Percentiles rank a stretch among this genome's conserved stretches.
Conservation (phyloP, 1,139 yeast genomes). For the Hansenula lynferdii region DNA sequence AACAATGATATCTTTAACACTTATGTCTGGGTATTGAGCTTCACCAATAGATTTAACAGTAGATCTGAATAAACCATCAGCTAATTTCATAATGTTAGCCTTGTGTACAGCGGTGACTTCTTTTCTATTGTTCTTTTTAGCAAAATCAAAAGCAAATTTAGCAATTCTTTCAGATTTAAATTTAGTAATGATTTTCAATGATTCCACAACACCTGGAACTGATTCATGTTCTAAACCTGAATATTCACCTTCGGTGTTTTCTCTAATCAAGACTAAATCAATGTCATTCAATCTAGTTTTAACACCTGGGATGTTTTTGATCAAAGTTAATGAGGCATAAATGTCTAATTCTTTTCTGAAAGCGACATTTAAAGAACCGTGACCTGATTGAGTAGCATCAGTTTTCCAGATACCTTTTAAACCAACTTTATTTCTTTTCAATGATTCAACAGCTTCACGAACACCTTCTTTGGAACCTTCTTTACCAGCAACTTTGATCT, state of each 20-base stretch:
- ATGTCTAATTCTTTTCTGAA: constrained; percentile 94
- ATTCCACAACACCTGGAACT: constrained; percentile 97
- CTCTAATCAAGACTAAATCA: constrained; percentile 94
- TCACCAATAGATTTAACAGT: constrained; percentile 87
- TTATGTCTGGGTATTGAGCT: constrained; percentile 80
- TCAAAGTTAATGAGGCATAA: constrained; percentile 88
- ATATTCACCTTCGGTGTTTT: constrained; percentile 97
- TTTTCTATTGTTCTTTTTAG: constrained; percentile 86
- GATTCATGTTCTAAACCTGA: constrained; percentile 98
- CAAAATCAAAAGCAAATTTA: constrained; percentile 95
- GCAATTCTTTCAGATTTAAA: constrained; percentile 96
- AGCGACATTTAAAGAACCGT: constrained; percentile 89
- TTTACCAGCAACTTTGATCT: constrained; percentile 81
- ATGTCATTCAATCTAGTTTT: constrained; percentile 83
- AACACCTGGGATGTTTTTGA: constrained; percentile 94
- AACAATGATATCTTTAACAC: constrained; percentile 89
- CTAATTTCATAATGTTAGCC: constrained; percentile 98
- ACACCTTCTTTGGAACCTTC: constrained; percentile 56
- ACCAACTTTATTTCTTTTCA: constrained; percentile 96
- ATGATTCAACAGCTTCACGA: constrained; percentile 83
- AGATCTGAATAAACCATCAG: constrained; percentile 96
- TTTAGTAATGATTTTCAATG: constrained; percentile 91
- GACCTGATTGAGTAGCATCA: constrained; percentile 69
- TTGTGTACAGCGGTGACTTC: constrained; percentile 96
- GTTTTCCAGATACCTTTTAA: constrained; percentile 95